A percentile compares a stretch with the other conserved stretches of the same genome.
These are phyloP conservation scores for Aspergillus hortae DNA, from an alignment of 2,329 filamentous ascomycete species.

Conservation along the genomic window DNA sequence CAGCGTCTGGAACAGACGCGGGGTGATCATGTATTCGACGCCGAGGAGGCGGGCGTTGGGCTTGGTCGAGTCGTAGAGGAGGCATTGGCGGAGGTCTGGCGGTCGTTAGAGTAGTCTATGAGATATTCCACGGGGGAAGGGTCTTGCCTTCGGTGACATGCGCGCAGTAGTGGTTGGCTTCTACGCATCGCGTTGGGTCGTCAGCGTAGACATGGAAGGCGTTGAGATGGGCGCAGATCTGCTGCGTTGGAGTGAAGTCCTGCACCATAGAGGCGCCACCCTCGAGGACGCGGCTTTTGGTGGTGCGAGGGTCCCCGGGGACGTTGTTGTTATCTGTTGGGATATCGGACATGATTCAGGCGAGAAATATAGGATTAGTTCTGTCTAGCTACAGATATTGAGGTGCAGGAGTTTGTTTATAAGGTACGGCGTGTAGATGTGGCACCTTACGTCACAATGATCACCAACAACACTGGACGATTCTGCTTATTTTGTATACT, in stretches of 20 bases:
- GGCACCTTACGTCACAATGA: slow-evolving; percentile 29
- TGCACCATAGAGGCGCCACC: slow-evolving; percentile 35
- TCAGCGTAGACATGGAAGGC: slow-evolving; percentile 83
- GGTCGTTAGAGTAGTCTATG: not conserved
- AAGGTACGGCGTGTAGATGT: not conserved
- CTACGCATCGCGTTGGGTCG: slow-evolving; percentile 65
- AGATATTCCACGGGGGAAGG: not conserved
- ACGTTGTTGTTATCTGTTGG: slow-evolving; percentile 7
- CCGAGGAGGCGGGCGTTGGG: slow-evolving; percentile 72
- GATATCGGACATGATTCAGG: not conserved
- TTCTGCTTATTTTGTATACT: no score
- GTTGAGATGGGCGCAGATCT: slow-evolving; percentile 78
- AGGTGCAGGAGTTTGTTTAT: not conserved
- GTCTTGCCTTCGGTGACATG: slow-evolving; percentile 62
- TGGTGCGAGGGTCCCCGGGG: slow-evolving; percentile 30
- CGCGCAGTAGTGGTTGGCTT: slow-evolving; percentile 81
- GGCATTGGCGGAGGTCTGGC: slow-evolving; percentile 73
- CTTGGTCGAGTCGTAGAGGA: slow-evolving; percentile 72
- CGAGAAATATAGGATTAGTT: not conserved
- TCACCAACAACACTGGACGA: not conserved
- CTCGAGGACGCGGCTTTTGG: slow-evolving; percentile 37
- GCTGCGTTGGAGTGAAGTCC: slow-evolving; percentile 65
- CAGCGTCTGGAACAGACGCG: slow-evolving; percentile 64
- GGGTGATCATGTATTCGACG: slow-evolving; percentile 83
- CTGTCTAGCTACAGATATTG: not conserved